A percentile compares a stretch with the other conserved stretches of the same genome.
phyloP scores from a whole-genome alignment of 2,329 filamentous ascomycete genomes.

The Botrytis sinoallii region DNA sequence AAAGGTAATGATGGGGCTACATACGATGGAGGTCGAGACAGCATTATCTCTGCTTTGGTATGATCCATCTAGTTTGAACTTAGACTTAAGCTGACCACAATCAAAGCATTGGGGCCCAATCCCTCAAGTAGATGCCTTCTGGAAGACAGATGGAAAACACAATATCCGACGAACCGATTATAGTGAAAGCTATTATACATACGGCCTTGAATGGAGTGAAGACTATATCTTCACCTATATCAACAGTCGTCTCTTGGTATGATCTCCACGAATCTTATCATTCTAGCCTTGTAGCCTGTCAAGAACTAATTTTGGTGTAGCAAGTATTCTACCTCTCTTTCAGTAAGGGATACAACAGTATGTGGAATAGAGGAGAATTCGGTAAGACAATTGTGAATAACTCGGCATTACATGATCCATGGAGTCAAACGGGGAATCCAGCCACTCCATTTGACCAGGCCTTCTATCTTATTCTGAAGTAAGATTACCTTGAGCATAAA shows the following conservation, averaged over 20 bases:
- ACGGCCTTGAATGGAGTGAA: slow-evolving; percentile 51
- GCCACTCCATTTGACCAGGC: slow-evolving; percentile 52
- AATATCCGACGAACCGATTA: slow-evolving; percentile 41
- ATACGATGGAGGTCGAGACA: slow-evolving; percentile 43
- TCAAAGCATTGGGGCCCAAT: slow-evolving; percentile 45
- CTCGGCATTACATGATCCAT: slow-evolving; percentile 45
- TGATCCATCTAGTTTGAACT: slow-evolving; percentile 23
- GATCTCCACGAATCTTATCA: slow-evolving; percentile 26
- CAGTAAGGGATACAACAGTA: slow-evolving; percentile 16
- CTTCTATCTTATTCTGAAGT: slow-evolving; percentile 50
- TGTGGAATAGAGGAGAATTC: slow-evolving; percentile 45
- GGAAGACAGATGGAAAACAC: slow-evolving; percentile 23
- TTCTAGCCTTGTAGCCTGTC: not conserved
- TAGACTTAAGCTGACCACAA: not conserved
- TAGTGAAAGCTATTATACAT: slow-evolving; percentile 48
- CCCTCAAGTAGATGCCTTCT: slow-evolving; percentile 32
- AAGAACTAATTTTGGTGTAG: slow-evolving; percentile 35
- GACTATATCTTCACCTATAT: slow-evolving; percentile 54
- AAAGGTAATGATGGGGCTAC: slow-evolving; percentile 47
- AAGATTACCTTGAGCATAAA: not conserved
- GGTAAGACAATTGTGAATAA: slow-evolving; percentile 42
- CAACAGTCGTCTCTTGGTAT: slow-evolving; percentile 41
- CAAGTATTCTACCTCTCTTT: slow-evolving; percentile 41
- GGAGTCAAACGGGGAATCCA: slow-evolving; percentile 37
- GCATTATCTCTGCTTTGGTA: slow-evolving; percentile 46